Conservation (phyloP, 1,284 basidiomycete genomes). For the Butyriboletus appendiculatus region DNA sequence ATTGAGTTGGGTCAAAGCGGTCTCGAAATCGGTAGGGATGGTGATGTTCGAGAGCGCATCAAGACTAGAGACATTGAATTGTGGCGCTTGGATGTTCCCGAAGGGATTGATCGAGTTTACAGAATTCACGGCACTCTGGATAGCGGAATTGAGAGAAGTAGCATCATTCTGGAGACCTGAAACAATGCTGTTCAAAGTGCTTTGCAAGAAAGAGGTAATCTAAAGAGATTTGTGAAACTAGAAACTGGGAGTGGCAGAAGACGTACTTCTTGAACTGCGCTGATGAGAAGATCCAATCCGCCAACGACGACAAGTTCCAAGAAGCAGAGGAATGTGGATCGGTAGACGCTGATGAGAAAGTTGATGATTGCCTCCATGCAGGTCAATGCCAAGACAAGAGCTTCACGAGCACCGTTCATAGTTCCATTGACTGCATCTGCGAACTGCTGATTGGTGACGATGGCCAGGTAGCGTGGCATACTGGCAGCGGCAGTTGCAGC, state of each 20-base stretch:
- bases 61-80: conserved; percentile 74
- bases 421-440: conserved; percentile 76
- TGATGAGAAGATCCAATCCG: conserved; percentile 77
- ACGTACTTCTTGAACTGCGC: conserved; percentile 77
- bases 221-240: conserved; percentile 36
- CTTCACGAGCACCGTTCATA: conserved; percentile 73
- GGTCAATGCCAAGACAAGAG: conserved; percentile 74
- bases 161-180: conserved; percentile 76
- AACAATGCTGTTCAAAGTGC: conserved; percentile 59
- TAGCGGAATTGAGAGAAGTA: conserved; percentile 63
- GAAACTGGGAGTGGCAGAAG: background rate
- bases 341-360: conserved; percentile 91
- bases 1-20: conserved; percentile 76
- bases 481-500: conserved; percentile 83
- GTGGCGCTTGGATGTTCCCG: conserved; percentile 63
- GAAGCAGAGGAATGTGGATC: conserved; percentile 90
- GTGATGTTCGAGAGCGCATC: conserved; percentile 75
- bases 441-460: conserved; percentile 81
- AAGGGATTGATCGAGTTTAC: conserved; percentile 77
- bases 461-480: conserved; percentile 85
- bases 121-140: conserved; percentile 62
- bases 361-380: conserved; percentile 86
- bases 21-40: conserved; percentile 79
- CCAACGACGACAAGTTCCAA: conserved; percentile 88
- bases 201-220: conserved; percentile 70